Percentiles rank a stretch among this genome's conserved stretches.
phyloP scores from a whole-genome alignment of 495 filamentous ascomycete species.

The Penicillium antarcticum region DNA sequence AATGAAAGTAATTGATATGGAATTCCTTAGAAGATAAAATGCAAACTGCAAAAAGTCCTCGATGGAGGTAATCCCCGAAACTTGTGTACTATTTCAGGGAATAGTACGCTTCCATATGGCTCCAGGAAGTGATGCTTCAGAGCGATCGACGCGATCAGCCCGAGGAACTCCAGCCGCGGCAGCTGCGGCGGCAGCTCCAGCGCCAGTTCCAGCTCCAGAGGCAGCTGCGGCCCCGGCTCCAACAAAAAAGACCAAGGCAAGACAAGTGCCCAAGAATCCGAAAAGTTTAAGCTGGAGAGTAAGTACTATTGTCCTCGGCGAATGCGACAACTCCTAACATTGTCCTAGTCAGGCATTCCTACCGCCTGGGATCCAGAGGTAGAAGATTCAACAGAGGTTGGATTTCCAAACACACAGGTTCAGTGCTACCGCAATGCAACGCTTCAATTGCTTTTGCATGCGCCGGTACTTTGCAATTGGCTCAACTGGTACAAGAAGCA shows the following conservation, averaged over 20 bases:
- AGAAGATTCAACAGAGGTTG: not conserved
- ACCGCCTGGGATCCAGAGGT: not conserved
- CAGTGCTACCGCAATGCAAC: slow-evolving; percentile 44
- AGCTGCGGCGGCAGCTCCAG: too few species aligned
- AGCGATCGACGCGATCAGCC: too few species aligned
- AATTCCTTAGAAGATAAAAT: not conserved
- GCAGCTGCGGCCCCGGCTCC: too few species aligned
- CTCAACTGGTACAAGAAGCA: slow-evolving; percentile 7
- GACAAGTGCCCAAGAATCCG: too few species aligned
- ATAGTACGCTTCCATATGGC: not conserved
- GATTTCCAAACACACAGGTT: slow-evolving; percentile 6
- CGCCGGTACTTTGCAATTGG: slow-evolving; percentile 37
- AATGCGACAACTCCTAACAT: not conserved
- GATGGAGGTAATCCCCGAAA: not conserved
- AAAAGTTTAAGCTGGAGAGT: too few species aligned
- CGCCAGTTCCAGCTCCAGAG: too few species aligned
- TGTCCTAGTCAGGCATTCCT: not conserved
- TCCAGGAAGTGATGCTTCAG: too few species aligned
- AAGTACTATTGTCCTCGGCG: too few species aligned
- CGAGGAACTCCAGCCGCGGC: too few species aligned
- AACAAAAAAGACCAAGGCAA: too few species aligned
- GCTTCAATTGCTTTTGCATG: slow-evolving; percentile 40
- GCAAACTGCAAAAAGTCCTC: not conserved
- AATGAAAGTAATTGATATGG: too few species aligned
- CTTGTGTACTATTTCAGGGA: not conserved